Conservation (phyloP, 331 rosid genomes). For the Arachis monticola region DNA sequence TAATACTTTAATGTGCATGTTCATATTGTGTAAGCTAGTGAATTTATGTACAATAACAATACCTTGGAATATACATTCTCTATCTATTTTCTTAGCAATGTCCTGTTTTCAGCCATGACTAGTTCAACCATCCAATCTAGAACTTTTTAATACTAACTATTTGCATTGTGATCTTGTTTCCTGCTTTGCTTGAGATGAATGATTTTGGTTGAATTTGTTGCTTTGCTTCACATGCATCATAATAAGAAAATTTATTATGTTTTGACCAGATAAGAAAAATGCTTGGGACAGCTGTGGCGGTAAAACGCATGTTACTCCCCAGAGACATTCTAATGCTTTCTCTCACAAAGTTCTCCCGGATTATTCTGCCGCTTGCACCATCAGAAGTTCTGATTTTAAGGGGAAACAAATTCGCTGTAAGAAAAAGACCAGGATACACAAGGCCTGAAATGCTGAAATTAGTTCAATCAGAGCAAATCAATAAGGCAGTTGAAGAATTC, state of each 20-base stretch:
- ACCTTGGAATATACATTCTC: no score
- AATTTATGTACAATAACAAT: no score
- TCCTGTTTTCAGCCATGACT: no score
- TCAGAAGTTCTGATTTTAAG: constrained; percentile 80
- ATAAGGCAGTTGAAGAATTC: constrained; percentile 66
- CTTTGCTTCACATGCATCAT: background rate
- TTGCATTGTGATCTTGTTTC: no score
- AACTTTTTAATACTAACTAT: no score
- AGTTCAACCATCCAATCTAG: no score
- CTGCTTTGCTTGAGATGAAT: no score
- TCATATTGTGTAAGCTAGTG: no score
- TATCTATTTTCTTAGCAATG: no score
- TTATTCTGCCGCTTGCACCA: constrained; percentile 83
- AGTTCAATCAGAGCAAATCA: constrained; percentile 65
- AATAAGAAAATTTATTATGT: constrained; percentile 21
- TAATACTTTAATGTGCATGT: no score
- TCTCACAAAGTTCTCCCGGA: constrained; percentile 73
- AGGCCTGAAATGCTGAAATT: constrained; percentile 79
- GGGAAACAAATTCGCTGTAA: constrained; percentile 69
- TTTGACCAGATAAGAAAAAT: constrained; percentile 81
- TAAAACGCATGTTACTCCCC: constrained; percentile 75
- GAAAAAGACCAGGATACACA: constrained; percentile 66
- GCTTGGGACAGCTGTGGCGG: constrained; percentile 84
- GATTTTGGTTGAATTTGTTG: no score
- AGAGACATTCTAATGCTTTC: constrained; percentile 67